phyloP scores from a whole-genome alignment of 176 grass and related monocot genomes.

The Thalia dealbata region DNA sequence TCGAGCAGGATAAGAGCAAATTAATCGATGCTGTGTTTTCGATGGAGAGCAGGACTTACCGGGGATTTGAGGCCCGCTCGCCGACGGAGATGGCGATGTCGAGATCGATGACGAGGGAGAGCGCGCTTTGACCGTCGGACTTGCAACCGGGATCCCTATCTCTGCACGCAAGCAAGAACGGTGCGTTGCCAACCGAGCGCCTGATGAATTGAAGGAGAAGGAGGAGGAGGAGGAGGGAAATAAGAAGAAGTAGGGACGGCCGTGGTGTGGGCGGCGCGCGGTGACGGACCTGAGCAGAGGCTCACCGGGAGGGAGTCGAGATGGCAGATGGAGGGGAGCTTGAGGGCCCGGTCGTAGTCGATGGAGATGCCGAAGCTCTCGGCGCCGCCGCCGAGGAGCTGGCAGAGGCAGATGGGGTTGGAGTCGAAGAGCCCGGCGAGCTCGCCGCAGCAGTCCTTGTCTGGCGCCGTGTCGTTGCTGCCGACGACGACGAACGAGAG shows the following conservation, averaged over 20 bases:
- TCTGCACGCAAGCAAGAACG: neutral
- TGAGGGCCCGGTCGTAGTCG: slow-evolving; percentile 60
- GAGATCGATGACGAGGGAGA: too few relatives aligned
- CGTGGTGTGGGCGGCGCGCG: neutral
- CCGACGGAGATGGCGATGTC: neutral
- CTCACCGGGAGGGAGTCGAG: slow-evolving; percentile 49
- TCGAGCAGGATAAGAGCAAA: neutral
- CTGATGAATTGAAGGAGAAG: too few relatives aligned
- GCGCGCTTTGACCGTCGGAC: neutral
- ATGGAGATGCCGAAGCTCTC: slow-evolving; percentile 54
- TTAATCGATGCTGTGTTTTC: too few relatives aligned
- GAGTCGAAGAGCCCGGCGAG: slow-evolving; percentile 63
- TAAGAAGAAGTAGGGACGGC: too few relatives aligned
- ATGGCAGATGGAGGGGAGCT: slow-evolving; percentile 68
- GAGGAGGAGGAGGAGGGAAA: neutral
- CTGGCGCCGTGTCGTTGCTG: slow-evolving; percentile 46
- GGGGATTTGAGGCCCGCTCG: neutral
- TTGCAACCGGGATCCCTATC: neutral
- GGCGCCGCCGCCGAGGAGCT: slow-evolving; percentile 54
- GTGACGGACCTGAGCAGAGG: slow-evolving; percentile 46
- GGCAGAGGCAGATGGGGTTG: slow-evolving; percentile 72
- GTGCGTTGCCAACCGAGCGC: neutral
- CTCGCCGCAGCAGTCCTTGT: slow-evolving; percentile 80
- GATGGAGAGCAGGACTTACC: slow-evolving; percentile 1
- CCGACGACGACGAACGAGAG: slow-evolving; percentile 57